phyloP scores from a whole-genome alignment of 441 rosid genomes.

The Corymbia citriodora region DNA sequence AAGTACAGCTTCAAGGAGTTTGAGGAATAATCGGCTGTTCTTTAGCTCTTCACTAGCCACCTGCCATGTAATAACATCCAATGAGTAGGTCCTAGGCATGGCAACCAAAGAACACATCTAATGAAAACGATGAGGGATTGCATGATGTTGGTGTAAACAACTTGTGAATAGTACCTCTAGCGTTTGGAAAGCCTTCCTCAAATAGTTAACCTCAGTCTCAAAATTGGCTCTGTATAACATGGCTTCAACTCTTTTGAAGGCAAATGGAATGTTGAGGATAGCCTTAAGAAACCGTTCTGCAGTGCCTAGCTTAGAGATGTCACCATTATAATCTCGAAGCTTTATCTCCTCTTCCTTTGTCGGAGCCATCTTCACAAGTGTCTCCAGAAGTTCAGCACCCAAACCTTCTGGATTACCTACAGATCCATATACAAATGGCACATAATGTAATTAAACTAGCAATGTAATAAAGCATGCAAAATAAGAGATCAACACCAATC shows the following conservation, averaged over 20 bases:
- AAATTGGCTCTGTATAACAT: constrained; percentile 96
- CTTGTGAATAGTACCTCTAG: constrained; percentile 56
- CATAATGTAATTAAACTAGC: constrained; percentile 4
- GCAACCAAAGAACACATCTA: background rate
- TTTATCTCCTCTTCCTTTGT: constrained; percentile 97
- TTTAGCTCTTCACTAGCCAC: constrained; percentile 83
- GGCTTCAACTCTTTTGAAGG: constrained; percentile 92
- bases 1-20: constrained; percentile 94
- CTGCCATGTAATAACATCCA: constrained; percentile 28
- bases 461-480: background rate
- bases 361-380: constrained; percentile 96
- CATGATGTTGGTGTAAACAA: background rate
- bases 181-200: constrained; percentile 80
- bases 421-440: constrained; percentile 7
- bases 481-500: background rate
- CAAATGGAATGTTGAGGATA: constrained; percentile 84
- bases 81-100: background rate
- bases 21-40: constrained; percentile 80
- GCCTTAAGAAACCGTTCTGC: constrained; percentile 92
- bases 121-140: background rate
- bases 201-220: constrained; percentile 81
- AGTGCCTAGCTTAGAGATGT: constrained; percentile 70
- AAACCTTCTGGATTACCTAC: constrained; percentile 87
- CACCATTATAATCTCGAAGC: constrained; percentile 75
- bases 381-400: constrained; percentile 92